phyloP scores from a whole-genome alignment of 768 basidiomycete species.

The Rhizopogon vulgaris region DNA sequence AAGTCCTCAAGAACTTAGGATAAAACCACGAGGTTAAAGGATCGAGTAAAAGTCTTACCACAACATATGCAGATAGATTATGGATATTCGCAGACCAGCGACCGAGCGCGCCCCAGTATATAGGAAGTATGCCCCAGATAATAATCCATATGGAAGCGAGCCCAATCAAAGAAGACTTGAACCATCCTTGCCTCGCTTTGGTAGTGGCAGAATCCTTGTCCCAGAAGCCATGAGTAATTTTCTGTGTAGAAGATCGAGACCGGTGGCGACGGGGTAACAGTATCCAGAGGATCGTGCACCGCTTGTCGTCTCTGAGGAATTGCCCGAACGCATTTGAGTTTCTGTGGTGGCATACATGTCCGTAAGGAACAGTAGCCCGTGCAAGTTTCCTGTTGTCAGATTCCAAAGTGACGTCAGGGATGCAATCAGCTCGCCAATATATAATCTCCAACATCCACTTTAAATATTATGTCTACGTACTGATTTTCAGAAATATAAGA shows the following conservation, averaged over 20 bases:
- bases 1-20: conserved; percentile 39
- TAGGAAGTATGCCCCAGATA: conserved; percentile 45
- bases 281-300: too few species aligned
- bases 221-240: conserved; percentile 18
- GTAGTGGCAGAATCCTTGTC: conserved; percentile 21
- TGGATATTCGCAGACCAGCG: conserved; percentile 30
- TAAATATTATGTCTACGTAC: too few species aligned
- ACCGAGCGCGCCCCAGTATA: conserved; percentile 58
- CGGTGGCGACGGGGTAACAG: too few species aligned
- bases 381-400: too few species aligned
- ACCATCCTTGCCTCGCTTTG: conserved; percentile 31
- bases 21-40: not conserved
- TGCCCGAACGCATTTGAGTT: too few species aligned
- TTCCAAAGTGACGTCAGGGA: too few species aligned
- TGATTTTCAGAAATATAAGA: too few species aligned
- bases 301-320: too few species aligned
- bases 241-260: conserved; percentile 6
- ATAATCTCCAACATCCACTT: too few species aligned
- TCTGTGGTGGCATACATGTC: too few species aligned
- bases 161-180: conserved; percentile 34
- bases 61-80: conserved; percentile 45
- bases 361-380: too few species aligned
- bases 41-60: conserved; percentile 33
- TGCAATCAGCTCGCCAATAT: too few species aligned
- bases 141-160: conserved; percentile 33